phyloP scores from a whole-genome alignment of 2,329 filamentous ascomycete genomes.

The Aureobasidium subglaciale region DNA sequence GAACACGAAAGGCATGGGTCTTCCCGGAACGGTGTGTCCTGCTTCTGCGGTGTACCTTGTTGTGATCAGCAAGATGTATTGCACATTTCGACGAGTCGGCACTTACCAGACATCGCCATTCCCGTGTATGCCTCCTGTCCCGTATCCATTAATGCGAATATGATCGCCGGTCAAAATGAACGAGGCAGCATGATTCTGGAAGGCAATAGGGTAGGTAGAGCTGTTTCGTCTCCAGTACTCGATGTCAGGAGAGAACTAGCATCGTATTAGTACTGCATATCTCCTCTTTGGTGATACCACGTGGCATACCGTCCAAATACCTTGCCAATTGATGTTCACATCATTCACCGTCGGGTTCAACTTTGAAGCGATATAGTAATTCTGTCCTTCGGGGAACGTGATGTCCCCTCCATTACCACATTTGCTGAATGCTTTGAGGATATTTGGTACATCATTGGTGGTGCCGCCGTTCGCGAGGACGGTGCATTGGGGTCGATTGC shows the following conservation, averaged over 20 bases:
- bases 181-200: conserved; percentile 50
- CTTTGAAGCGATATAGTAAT: conserved; percentile 45
- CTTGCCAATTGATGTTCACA: conserved; percentile 46
- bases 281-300: not conserved
- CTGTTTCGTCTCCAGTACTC: conserved; percentile 47
- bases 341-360: conserved; percentile 46
- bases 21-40: conserved; percentile 40
- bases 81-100: not conserved
- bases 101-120: conserved; percentile 45
- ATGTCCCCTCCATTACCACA: conserved; percentile 39
- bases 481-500: conserved; percentile 26
- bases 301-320: conserved; percentile 40
- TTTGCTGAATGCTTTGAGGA: conserved; percentile 34
- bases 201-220: conserved; percentile 40
- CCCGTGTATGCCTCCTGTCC: conserved; percentile 48
- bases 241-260: conserved; percentile 44
- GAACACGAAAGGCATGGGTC: conserved; percentile 53
- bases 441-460: conserved; percentile 35
- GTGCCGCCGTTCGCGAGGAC: conserved; percentile 34
- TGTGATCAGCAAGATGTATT: not conserved
- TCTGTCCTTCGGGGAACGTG: conserved; percentile 44
- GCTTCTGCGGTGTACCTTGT: conserved; percentile 40
- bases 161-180: conserved; percentile 45
- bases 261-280: not conserved
- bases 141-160: conserved; percentile 47